Percentiles rank a stretch among this genome's conserved stretches.
Evolutionary conservation across 371 early-diverging fungal species (phyloP).

Genomic region (Rhizopus delemar): DNA sequence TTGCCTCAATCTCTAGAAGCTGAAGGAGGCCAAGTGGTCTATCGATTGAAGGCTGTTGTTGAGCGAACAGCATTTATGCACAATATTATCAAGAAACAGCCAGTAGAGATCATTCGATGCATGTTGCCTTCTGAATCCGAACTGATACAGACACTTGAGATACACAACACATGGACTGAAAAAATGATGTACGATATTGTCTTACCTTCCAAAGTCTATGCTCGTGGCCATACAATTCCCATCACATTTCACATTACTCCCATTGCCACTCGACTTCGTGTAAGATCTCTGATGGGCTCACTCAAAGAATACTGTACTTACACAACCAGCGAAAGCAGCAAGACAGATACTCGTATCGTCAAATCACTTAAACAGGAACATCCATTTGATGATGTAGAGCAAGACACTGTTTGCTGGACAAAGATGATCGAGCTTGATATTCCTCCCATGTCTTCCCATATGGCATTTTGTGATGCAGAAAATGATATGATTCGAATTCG

Average conservation of each 20-base stretch:
- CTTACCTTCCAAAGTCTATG: slow-evolving; percentile 43
- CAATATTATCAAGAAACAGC: slow-evolving; percentile 34
- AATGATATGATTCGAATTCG: slow-evolving; percentile 50
- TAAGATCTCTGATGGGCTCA: slow-evolving; percentile 29
- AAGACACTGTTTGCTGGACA: slow-evolving; percentile 18
- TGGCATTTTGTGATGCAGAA: slow-evolving; percentile 40
- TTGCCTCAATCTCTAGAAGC: slow-evolving; percentile 48
- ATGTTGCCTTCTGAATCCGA: slow-evolving; percentile 42
- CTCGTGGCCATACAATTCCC: slow-evolving; percentile 38
- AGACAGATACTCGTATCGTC: slow-evolving; percentile 43
- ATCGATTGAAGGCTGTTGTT: slow-evolving; percentile 40
- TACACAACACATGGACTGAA: slow-evolving; percentile 46
- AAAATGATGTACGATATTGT: slow-evolving; percentile 47
- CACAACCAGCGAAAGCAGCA: slow-evolving; percentile 35
- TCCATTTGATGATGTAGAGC: slow-evolving; percentile 24
- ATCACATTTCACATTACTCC: slow-evolving; percentile 43
- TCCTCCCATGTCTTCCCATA: slow-evolving; percentile 36
- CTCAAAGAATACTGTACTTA: slow-evolving; percentile 50
- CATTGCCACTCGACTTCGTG: slow-evolving; percentile 33
- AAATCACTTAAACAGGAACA: slow-evolving; percentile 17
- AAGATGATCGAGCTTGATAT: slow-evolving; percentile 25
- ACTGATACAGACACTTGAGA: slow-evolving; percentile 35
- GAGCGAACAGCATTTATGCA: slow-evolving; percentile 46
- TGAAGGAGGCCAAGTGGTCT: slow-evolving; percentile 40
- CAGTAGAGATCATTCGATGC: slow-evolving; percentile 33